Evolutionary conservation across 805 yeast genomes (phyloP), one percentile per base, ranked within the genome.

Genomic region (Cyberlindnera euphorbiae): DNA sequence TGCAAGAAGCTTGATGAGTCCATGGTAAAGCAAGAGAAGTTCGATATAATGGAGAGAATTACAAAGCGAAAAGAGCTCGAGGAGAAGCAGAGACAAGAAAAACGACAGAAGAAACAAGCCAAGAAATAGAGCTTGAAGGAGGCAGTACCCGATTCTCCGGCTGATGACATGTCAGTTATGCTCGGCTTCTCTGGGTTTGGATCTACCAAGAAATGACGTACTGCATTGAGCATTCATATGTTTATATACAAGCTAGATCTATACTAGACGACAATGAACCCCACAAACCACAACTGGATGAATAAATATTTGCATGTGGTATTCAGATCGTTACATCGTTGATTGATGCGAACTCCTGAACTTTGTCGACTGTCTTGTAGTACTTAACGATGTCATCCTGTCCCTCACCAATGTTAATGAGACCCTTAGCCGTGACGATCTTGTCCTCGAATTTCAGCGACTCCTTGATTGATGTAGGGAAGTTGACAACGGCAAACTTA

Each of bases 391-490:
- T 69, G 13, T 36, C 43, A 39, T 77, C 77, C 11, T 48, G 44
- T 2, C 44, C 47, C 4, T 66, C 71, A 4, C 35, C 55, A 45
- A 41, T 56, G 47, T 11, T 62, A 45, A 17, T 66, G 56, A 27
- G 76, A 35, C 33, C 67, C 64, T 38, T 64, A 56, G 33, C 71
- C 8, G 69, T 68, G 3, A 79, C 70, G 18, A 82, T 67, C 40
- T 81, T 85, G 47, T 77, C 82, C 54, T 83, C 93, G 44, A 83
- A 83, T 49, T 74, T 77, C 35, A 79, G 73, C 4, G 86, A 82
- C 42, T 82, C 89, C 32, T 73, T 73, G 26, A 83, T 69, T 17
- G 67, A 64, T 32, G 65, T 68, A 4, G 90, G 89, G 52, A 73
- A 82, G 49, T 79, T 74, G 18, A 71, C 51, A 32, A 82, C 55